Conservation (phyloP, 2,329 filamentous ascomycete species). For the Nigrospora osmanthi region DNA sequence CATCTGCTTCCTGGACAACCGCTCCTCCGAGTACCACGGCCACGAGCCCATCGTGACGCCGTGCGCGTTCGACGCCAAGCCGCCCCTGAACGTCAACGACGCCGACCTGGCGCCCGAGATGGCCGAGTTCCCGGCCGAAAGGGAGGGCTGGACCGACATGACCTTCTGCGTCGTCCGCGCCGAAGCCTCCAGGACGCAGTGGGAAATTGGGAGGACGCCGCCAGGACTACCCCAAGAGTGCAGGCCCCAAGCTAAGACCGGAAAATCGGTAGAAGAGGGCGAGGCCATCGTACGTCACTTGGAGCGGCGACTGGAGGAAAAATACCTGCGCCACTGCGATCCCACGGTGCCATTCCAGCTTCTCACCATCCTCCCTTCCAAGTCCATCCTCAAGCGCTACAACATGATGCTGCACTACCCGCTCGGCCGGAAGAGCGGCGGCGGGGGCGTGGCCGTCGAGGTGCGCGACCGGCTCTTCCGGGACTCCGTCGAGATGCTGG, state of each 20-base stretch:
- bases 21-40: neutral
- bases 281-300: neutral
- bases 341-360: neutral
- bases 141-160: neutral
- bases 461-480: constrained; percentile 2
- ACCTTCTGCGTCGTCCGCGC: constrained; percentile 1
- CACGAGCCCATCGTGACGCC: neutral
- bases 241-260: neutral
- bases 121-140: neutral
- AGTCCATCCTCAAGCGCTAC: constrained; percentile 2
- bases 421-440: neutral
- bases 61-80: neutral
- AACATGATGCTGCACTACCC: constrained; percentile 1
- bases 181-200: neutral
- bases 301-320: neutral
- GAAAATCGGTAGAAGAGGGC: neutral
- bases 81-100: constrained; percentile 1
- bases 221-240: neutral
- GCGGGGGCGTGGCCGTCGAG: neutral
- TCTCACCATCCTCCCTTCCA: neutral
- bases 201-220: neutral
- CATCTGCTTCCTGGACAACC: neutral
- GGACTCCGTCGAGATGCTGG: constrained; percentile 1
- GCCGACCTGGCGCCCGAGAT: neutral
- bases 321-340: neutral